These are phyloP conservation scores for Vanrija humicola DNA, from an alignment of 1,284 basidiomycete genomes.

Conservation along the genomic window DNA sequence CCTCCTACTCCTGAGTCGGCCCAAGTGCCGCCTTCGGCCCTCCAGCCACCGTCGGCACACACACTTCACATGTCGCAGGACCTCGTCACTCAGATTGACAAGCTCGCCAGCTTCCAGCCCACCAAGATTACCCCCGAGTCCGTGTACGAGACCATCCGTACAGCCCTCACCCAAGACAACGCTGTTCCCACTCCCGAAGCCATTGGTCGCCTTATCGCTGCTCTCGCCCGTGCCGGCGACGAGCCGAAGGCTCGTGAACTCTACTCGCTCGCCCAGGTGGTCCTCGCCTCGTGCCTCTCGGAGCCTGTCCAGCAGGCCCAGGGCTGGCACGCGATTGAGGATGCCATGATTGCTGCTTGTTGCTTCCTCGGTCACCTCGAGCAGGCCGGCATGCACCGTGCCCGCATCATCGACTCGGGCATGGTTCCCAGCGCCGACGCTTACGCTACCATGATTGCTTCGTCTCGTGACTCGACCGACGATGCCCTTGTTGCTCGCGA, in stretches of 20 bases:
- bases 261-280: constrained; percentile 67
- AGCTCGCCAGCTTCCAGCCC: background rate
- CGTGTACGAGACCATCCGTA: constrained; percentile 12
- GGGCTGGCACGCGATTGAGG: constrained; percentile 75
- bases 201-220: constrained; percentile 63
- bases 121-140: constrained; percentile 8
- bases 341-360: constrained; percentile 78
- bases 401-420: constrained; percentile 71
- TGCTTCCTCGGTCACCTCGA: constrained; percentile 76
- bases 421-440: constrained; percentile 79
- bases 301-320: constrained; percentile 44
- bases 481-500: constrained; percentile 80
- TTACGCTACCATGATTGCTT: constrained; percentile 82
- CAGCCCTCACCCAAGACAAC: constrained; percentile 16
- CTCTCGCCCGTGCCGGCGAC: constrained; percentile 62
- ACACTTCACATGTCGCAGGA: constrained; percentile 12
- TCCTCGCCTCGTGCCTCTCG: constrained; percentile 51
- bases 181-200: constrained; percentile 36
- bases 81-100: constrained; percentile 21
- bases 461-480: constrained; percentile 87
- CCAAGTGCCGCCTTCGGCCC: constrained; percentile 3
- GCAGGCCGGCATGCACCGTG: constrained; percentile 72
- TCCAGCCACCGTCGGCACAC: constrained; percentile 13
- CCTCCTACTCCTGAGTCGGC: constrained; percentile 10
- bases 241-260: constrained; percentile 61